Conservation (phyloP, 2,329 filamentous ascomycete species). For the Hypoxylon sp. region DNA sequence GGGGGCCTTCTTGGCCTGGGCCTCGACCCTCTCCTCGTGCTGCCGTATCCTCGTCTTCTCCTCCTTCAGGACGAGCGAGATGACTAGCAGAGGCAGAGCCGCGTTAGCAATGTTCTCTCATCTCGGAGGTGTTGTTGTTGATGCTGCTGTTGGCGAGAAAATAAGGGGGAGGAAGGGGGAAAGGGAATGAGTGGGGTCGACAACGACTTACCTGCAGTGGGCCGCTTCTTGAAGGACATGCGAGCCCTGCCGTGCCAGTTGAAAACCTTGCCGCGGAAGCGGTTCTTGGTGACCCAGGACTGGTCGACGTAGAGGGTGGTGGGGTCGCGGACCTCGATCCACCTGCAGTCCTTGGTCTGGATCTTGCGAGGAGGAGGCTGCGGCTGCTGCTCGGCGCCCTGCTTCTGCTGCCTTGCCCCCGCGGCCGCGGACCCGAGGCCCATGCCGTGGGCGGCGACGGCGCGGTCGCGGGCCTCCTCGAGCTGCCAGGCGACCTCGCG, state of each 20-base stretch:
- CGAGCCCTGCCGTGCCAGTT: constrained; percentile 81
- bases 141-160: too few species aligned
- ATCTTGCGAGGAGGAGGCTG: constrained; percentile 70
- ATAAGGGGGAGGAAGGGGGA: neutral
- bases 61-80: constrained; percentile 88
- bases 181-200: constrained; percentile 9
- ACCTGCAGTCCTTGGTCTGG: constrained; percentile 76
- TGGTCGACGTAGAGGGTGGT: constrained; percentile 90
- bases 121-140: too few species aligned
- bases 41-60: constrained; percentile 87
- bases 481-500: constrained; percentile 81
- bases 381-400: constrained; percentile 41
- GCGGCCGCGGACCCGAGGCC: constrained; percentile 65
- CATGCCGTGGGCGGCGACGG: constrained; percentile 84
- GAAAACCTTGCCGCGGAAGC: constrained; percentile 63
- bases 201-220: constrained; percentile 73
- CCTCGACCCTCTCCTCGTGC: constrained; percentile 78
- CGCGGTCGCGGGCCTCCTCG: constrained; percentile 80
- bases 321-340: constrained; percentile 73
- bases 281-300: constrained; percentile 89
- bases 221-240: constrained; percentile 72
- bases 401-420: constrained; percentile 43
- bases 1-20: constrained; percentile 75
- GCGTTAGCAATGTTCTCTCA: constrained; percentile 32
- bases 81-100: constrained; percentile 59